A percentile compares a stretch with the other conserved stretches of the same genome.
Evolutionary conservation across 2,329 filamentous ascomycete species (phyloP).

Genomic region (Stagonosporopsis chrysanthemi): DNA sequence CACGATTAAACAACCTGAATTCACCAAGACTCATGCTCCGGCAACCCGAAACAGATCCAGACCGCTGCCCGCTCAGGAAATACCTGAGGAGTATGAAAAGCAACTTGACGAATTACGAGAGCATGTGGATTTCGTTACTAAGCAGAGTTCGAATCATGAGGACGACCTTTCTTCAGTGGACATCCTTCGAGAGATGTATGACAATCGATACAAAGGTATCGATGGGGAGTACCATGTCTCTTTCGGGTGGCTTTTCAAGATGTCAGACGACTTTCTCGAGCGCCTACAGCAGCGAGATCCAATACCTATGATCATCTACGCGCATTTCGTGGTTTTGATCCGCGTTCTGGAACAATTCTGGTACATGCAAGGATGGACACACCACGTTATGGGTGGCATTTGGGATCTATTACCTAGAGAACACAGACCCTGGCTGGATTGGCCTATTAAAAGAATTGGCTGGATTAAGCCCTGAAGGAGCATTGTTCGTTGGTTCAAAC

Average conservation of each 20-base stretch:
- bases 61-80: slow-evolving; percentile 19
- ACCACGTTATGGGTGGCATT: slow-evolving; percentile 38
- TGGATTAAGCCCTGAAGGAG: slow-evolving; percentile 34
- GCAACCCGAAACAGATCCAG: slow-evolving; percentile 14
- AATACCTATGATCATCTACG: slow-evolving; percentile 34
- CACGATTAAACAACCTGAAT: slow-evolving; percentile 13
- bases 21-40: slow-evolving; percentile 20
- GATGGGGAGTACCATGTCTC: slow-evolving; percentile 38
- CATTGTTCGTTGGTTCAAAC: background rate
- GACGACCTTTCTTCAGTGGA: slow-evolving; percentile 22
- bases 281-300: slow-evolving; percentile 33
- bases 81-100: slow-evolving; percentile 27
- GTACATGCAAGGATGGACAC: slow-evolving; percentile 43
- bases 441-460: slow-evolving; percentile 32
- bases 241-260: slow-evolving; percentile 38
- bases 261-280: slow-evolving; percentile 34
- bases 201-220: slow-evolving; percentile 30
- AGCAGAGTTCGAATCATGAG: slow-evolving; percentile 5
- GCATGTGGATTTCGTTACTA: slow-evolving; percentile 18
- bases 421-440: slow-evolving; percentile 32
- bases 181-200: slow-evolving; percentile 30
- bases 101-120: slow-evolving; percentile 29
- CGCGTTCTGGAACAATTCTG: slow-evolving; percentile 39
- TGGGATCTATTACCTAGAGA: slow-evolving; percentile 28
- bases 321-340: slow-evolving; percentile 39